Evolutionary conservation across 176 grass and related monocot genomes (phyloP), one percentile per base, ranked within the genome.

Genomic region (Saccharum spontaneum): DNA sequence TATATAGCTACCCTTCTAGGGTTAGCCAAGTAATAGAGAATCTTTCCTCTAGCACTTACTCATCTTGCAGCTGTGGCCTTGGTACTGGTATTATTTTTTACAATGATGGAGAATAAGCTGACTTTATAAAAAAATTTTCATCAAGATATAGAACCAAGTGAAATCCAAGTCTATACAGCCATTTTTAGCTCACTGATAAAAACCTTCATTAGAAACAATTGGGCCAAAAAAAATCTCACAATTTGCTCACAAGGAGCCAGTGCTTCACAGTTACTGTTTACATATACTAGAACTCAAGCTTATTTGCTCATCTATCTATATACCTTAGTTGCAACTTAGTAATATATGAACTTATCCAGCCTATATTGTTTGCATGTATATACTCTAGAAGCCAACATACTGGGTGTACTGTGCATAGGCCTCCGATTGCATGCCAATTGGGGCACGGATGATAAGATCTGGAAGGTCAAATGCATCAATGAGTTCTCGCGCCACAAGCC

Each of bases 331-430:
- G 76, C 5, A 20, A 28, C 13, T n/a, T 55, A 0, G 13, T 31
- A 39, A 46, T 68, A 65, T 63, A 83, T 86, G 20, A 67, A 54
- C 23, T 73, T 74, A 62, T 59, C 71, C 3, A 16, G 76, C n/a
- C 7, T 76, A 8, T 34, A 9, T 37, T 67, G 61, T 44, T 67
- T 6, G 15, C 55, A 23, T 62, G 22, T 67, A 43, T 45, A 30
- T 69, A 3, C 16, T 88, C 44, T 96, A 99, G 79, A 96, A 99
- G 16, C 97, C 94, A 26, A 91, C 82, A 9, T 90, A 41, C 24
- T 98, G 93, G 1, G 97, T 95, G 65, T 99, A 99, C 41, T 94
- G 93, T 36, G 90, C 67, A 13, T 99, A 96, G n/a, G 97, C 90
- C 79, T 99, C 86, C 0, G 93, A 96, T 67, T 85, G 79, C 97